Conservation (phyloP, 1,284 basidiomycete genomes). For the Fomitopsis pinicola region DNA sequence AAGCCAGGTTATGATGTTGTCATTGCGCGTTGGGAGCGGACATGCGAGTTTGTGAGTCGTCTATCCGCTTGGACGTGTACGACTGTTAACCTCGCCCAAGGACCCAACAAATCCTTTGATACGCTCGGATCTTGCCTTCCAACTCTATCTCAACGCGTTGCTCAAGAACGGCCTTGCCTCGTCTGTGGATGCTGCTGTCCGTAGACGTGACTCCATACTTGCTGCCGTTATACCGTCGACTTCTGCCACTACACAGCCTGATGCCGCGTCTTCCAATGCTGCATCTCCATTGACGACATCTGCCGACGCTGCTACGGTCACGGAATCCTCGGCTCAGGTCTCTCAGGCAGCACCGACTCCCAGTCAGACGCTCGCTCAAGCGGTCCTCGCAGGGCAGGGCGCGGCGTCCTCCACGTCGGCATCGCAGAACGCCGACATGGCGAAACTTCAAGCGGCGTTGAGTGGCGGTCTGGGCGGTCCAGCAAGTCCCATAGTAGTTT, state of each 20-base stretch:
- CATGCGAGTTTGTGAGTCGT: slow-evolving; percentile 69
- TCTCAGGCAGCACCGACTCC: slow-evolving; percentile 28
- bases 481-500: slow-evolving; percentile 69
- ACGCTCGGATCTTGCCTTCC: slow-evolving; percentile 64
- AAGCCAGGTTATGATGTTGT: slow-evolving; percentile 67
- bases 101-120: slow-evolving; percentile 63
- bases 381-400: slow-evolving; percentile 41
- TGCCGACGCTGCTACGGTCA: slow-evolving; percentile 5
- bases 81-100: slow-evolving; percentile 30
- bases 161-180: slow-evolving; percentile 52
- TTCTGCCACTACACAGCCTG: slow-evolving; percentile 14
- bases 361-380: slow-evolving; percentile 55
- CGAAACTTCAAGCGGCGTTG: slow-evolving; percentile 38
- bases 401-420: slow-evolving; percentile 14
- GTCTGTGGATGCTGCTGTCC: slow-evolving; percentile 60
- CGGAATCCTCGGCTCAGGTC: slow-evolving; percentile 11
- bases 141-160: slow-evolving; percentile 66
- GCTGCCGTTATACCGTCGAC: slow-evolving; percentile 26
- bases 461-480: slow-evolving; percentile 39
- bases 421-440: slow-evolving; percentile 32
- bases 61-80: slow-evolving; percentile 5
- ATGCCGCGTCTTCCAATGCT: slow-evolving; percentile 8
- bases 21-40: slow-evolving; percentile 74
- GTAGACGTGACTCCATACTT: slow-evolving; percentile 61
- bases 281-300: slow-evolving; percentile 6